phyloP scores from a whole-genome alignment of 495 filamentous ascomycete genomes.

The Penicillium turbatum region DNA sequence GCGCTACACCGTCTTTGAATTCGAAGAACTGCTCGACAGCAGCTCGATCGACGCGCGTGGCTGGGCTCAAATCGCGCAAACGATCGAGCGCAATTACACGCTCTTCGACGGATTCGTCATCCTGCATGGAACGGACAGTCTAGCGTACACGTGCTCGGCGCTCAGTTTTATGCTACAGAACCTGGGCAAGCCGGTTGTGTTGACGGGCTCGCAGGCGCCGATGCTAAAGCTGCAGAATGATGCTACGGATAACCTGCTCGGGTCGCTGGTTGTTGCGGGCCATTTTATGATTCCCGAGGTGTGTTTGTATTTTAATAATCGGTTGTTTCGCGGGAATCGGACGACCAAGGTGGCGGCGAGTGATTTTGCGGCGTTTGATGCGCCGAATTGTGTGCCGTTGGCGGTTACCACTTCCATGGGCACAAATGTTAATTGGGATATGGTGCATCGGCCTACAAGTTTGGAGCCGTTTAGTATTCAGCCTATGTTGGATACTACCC shows the following conservation, averaged over 20 bases:
- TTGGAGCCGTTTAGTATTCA: constrained; percentile 74
- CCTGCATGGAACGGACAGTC: constrained; percentile 91
- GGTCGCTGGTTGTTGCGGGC: constrained; percentile 87
- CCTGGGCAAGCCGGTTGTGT: constrained; percentile 84
- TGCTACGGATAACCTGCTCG: constrained; percentile 92
- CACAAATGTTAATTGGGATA: constrained; percentile 78
- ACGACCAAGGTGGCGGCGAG: constrained; percentile 85
- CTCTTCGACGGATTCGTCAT: constrained; percentile 93
- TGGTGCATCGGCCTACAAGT: constrained; percentile 68
- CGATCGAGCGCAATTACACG: constrained; percentile 71
- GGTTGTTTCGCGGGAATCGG: constrained; percentile 86
- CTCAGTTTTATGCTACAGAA: constrained; percentile 93
- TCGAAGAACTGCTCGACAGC: constrained; percentile 81
- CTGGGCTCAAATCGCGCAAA: constrained; percentile 80
- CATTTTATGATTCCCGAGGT: constrained; percentile 97
- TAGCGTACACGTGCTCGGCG: constrained; percentile 89
- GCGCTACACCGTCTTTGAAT: constrained; percentile 83
- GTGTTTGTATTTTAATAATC: constrained; percentile 92
- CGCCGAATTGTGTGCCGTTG: constrained; percentile 77
- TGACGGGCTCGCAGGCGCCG: constrained; percentile 88
- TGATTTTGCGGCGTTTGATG: constrained; percentile 81
- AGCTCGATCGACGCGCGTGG: constrained; percentile 87
- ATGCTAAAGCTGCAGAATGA: constrained; percentile 93
- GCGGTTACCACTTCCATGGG: constrained; percentile 75
- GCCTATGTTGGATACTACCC: constrained; percentile 73